Evolutionary conservation across 495 filamentous ascomycete genomes (phyloP).

Genomic region (Hyaloscypha variabilis): DNA sequence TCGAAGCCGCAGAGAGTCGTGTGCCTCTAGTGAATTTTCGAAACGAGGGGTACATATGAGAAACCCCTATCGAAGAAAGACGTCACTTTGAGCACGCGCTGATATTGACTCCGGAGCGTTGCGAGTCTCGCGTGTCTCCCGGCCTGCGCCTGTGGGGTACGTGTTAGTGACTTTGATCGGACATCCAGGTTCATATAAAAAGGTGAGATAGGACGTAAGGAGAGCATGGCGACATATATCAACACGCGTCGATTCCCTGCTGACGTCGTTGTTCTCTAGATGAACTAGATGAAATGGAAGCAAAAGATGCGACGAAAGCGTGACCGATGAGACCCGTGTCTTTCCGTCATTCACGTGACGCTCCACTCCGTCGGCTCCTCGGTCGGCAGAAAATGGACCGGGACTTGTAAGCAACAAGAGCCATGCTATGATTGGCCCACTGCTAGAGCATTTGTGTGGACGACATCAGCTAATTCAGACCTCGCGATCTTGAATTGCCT

Average conservation of each 20-base stretch:
- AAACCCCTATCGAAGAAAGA: not conserved
- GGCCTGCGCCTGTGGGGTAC: not conserved
- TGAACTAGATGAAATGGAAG: no score
- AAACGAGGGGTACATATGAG: not conserved
- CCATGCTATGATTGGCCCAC: not conserved
- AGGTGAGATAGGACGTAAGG: not conserved
- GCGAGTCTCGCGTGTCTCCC: not conserved
- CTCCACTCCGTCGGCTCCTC: not conserved
- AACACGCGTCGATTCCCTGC: not conserved
- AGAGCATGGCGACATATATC: not conserved
- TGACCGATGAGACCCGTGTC: not conserved
- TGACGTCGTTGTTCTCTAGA: not conserved
- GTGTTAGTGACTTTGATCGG: not conserved
- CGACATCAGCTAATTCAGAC: not conserved
- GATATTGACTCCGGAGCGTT: not conserved
- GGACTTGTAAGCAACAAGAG: not conserved
- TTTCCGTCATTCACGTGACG: not conserved
- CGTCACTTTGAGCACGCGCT: not conserved
- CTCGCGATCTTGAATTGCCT: constrained; percentile 2
- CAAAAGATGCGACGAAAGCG: not conserved
- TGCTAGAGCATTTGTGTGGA: constrained; percentile 2
- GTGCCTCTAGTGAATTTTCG: not conserved
- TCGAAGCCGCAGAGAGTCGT: not conserved
- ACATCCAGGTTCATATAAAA: not conserved
- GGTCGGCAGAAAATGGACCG: not conserved